These are phyloP conservation scores for Zizania latifolia DNA, from an alignment of 176 grass and related monocot species.

Conservation along the genomic window DNA sequence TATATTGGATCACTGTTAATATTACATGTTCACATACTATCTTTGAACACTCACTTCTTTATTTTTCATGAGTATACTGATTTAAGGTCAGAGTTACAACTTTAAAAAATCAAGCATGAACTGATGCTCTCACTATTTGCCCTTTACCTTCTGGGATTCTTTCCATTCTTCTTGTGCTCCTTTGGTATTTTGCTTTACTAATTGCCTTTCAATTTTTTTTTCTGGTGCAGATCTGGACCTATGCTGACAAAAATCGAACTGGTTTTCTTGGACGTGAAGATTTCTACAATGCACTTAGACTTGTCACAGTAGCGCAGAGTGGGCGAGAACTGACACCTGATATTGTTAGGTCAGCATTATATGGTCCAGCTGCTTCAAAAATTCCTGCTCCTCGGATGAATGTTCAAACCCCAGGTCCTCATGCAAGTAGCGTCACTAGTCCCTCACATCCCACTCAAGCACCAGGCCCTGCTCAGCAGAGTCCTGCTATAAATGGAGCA, in stretches of 20 bases:
- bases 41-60: background rate
- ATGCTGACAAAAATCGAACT: conserved; percentile 76
- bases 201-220: background rate
- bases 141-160: background rate
- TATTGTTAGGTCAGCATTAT: conserved; percentile 76
- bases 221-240: conserved; percentile 66
- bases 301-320: conserved; percentile 86
- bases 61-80: background rate
- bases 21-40: background rate
- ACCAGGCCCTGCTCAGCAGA: conserved; percentile 45
- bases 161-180: background rate
- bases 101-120: background rate
- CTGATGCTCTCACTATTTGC: background rate
- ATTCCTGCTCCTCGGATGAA: conserved; percentile 87
- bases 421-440: conserved; percentile 12
- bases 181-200: conserved; percentile 4
- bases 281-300: conserved; percentile 78
- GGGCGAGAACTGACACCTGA: conserved; percentile 76
- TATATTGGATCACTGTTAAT: background rate
- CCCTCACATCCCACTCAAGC: conserved; percentile 32
- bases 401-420: conserved; percentile 22
- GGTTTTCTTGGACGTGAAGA: conserved; percentile 86
- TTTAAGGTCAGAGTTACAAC: background rate
- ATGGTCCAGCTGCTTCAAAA: conserved; percentile 68
- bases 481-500: conserved; percentile 36